phyloP scores from a whole-genome alignment of 345 rosid genomes.

The Rhodamnia rubescens region DNA sequence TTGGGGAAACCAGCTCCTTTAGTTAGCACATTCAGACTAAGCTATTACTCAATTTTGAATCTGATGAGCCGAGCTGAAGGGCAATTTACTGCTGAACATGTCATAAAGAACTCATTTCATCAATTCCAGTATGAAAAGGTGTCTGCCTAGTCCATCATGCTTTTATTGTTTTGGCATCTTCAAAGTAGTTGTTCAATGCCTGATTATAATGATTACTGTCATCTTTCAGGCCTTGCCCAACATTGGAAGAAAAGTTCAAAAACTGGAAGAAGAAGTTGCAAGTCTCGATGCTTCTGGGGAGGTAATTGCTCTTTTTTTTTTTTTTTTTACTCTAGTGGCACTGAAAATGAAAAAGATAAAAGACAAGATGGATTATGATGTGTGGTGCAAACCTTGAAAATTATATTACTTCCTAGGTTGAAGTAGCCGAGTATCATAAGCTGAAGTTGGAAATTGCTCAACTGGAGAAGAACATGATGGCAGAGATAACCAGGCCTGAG shows the following conservation, averaged over 20 bases:
- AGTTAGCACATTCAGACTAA: conserved; percentile 93
- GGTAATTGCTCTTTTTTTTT: conserved; percentile 30
- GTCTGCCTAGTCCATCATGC: conserved; percentile 1
- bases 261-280: conserved; percentile 92
- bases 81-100: conserved; percentile 95
- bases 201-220: conserved; percentile 4
- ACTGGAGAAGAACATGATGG: conserved; percentile 87
- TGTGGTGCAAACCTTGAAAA: background rate
- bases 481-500: conserved; percentile 92
- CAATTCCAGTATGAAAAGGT: conserved; percentile 99
- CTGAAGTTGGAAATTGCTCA: conserved; percentile 74
- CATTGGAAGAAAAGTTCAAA: conserved; percentile 65
- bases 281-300: conserved; percentile 84
- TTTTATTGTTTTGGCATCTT: background rate
- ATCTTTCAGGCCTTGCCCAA: conserved; percentile 72
- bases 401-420: conserved; percentile 33
- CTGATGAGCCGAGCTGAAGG: conserved; percentile 99
- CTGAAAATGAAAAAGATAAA: background rate
- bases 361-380: background rate
- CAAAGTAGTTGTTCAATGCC: background rate
- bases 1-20: conserved; percentile 99
- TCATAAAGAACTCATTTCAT: conserved; percentile 88
- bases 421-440: conserved; percentile 83
- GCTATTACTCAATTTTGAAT: conserved; percentile 95
- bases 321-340: background rate